phyloP scores from a whole-genome alignment of 495 filamentous ascomycete species.

The Tuber borchii region DNA sequence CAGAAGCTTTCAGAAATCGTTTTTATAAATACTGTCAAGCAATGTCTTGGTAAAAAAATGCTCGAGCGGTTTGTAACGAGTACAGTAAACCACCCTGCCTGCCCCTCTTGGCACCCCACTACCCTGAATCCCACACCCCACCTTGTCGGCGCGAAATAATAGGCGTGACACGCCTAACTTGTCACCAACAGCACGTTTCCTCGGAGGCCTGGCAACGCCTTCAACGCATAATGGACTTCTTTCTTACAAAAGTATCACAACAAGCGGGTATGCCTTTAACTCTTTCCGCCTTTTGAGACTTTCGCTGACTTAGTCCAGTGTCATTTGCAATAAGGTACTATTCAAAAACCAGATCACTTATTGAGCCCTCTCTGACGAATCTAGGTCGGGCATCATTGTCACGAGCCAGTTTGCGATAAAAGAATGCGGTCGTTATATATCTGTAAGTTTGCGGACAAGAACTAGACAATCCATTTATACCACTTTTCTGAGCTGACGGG shows the following conservation, averaged over 20 bases:
- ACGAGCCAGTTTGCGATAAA: constrained; percentile 78
- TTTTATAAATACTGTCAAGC: too few relatives aligned
- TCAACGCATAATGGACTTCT: constrained; percentile 33
- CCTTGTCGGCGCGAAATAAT: constrained; percentile 8
- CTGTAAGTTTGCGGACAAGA: constrained; percentile 48
- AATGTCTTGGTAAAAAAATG: background rate
- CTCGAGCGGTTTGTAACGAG: background rate
- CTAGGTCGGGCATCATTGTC: constrained; percentile 76
- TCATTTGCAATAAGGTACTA: background rate
- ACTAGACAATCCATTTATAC: constrained; percentile 17
- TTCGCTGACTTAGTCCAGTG: background rate
- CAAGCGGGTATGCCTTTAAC: constrained; percentile 8
- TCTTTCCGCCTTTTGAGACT: background rate
- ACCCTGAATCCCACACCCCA: constrained; percentile 20
- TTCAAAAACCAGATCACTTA: background rate
- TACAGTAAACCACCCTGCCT: constrained; percentile 44
- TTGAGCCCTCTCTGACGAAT: constrained; percentile 17
- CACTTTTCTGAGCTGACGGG: background rate
- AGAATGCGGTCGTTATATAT: constrained; percentile 72
- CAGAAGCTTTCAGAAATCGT: too few relatives aligned
- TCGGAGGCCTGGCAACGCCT: background rate
- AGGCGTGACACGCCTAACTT: background rate
- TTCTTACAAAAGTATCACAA: constrained; percentile 40
- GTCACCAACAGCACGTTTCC: constrained; percentile 16
- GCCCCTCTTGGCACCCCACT: constrained; percentile 20